Conservation (phyloP, 1,139 yeast genomes). For the Pichia sp. region DNA sequence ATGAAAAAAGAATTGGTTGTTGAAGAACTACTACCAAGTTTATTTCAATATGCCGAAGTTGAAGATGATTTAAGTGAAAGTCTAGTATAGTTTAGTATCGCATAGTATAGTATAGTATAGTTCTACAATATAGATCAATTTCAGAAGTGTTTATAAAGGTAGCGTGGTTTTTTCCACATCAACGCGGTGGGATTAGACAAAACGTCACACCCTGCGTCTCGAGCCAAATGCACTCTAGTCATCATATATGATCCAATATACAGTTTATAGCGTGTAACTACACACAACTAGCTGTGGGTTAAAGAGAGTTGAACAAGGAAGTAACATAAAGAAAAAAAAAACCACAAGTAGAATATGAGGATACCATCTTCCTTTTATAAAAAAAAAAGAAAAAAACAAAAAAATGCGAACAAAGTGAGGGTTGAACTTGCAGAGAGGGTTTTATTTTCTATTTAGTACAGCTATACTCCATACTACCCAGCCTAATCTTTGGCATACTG, state of each 20-base stretch:
- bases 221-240: slow-evolving; percentile 97
- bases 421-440: slow-evolving; percentile 4
- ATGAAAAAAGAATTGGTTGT: slow-evolving; percentile 66
- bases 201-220: slow-evolving; percentile 47
- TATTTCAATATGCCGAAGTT: slow-evolving; percentile 39
- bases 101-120: neutral
- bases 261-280: neutral
- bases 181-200: slow-evolving; percentile 39
- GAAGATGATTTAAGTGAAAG: slow-evolving; percentile 24
- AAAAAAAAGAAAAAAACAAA: neutral
- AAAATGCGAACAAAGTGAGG: neutral
- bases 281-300: neutral
- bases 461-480: too few relatives aligned
- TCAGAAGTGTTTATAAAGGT: slow-evolving; percentile 41
- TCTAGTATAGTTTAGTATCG: neutral
- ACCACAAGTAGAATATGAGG: neutral
- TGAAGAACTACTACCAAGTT: slow-evolving; percentile 55
- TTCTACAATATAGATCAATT: neutral
- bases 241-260: slow-evolving; percentile 38
- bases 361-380: neutral
- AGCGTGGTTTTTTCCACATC: slow-evolving; percentile 93
- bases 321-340: neutral
- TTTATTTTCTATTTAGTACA: neutral
- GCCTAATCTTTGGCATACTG: slow-evolving; percentile 50
- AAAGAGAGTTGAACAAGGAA: neutral